These are phyloP conservation scores for Lyophyllum atratum DNA, from an alignment of 768 basidiomycete species.

Conservation along the genomic window DNA sequence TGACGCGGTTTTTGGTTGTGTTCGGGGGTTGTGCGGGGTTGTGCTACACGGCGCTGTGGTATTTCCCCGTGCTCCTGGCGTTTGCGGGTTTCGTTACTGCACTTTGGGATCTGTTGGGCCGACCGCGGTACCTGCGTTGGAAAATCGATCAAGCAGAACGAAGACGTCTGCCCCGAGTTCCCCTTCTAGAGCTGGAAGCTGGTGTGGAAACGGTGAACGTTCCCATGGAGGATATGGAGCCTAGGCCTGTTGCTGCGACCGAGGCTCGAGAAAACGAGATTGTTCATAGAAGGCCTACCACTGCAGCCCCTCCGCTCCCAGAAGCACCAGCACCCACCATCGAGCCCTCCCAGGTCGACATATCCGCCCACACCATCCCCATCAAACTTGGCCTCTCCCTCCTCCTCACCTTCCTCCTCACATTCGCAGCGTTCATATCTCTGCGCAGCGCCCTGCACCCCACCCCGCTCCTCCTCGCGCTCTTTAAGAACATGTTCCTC, in stretches of 20 bases:
- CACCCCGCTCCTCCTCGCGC: neutral
- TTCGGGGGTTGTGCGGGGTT: slow-evolving; percentile 47
- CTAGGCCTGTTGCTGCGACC: too few species aligned
- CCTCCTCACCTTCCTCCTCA: neutral
- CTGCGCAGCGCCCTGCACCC: neutral
- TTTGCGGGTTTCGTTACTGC: slow-evolving; percentile 41
- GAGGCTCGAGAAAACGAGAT: neutral
- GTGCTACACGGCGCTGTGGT: slow-evolving; percentile 55
- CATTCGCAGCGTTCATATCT: neutral
- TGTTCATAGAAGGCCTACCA: neutral
- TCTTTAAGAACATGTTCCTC: slow-evolving; percentile 49
- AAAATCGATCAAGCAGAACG: neutral
- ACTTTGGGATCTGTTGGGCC: slow-evolving; percentile 36
- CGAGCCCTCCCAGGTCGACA: neutral
- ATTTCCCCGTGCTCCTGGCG: slow-evolving; percentile 47
- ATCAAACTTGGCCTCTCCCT: neutral
- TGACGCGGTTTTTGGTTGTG: slow-evolving; percentile 43
- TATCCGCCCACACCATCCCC: neutral
- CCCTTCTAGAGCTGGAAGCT: neutral
- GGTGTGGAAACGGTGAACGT: neutral
- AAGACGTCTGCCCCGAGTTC: neutral
- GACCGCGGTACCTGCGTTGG: neutral
- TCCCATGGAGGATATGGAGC: neutral
- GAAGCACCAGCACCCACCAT: too few species aligned
- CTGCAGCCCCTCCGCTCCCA: too few species aligned